Conservation (phyloP, 495 filamentous ascomycete genomes). For the Talaromyces nanjingensis region DNA sequence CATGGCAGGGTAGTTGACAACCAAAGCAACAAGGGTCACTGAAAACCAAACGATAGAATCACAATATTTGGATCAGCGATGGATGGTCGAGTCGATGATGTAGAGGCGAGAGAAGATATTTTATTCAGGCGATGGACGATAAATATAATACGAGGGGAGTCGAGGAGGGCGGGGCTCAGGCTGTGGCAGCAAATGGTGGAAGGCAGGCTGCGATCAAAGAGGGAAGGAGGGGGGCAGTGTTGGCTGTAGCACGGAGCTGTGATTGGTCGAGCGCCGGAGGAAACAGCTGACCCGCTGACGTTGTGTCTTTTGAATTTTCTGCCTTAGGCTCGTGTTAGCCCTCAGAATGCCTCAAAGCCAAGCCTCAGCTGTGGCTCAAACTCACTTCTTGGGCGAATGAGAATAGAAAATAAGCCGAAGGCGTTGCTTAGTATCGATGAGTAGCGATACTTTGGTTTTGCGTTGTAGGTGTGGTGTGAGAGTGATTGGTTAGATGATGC, state of each 20-base stretch:
- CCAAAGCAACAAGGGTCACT: conserved; percentile 8
- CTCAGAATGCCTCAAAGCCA: not conserved
- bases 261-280: not conserved
- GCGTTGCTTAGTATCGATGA: not conserved
- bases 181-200: not conserved
- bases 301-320: not conserved
- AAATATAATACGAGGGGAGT: not conserved
- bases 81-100: conserved; percentile 8
- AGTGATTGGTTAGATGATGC: not conserved
- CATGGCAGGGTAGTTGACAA: conserved; percentile 18
- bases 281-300: conserved; percentile 5
- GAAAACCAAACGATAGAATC: conserved; percentile 11
- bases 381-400: conserved; percentile 1
- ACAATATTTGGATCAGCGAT: conserved; percentile 8
- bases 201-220: not conserved
- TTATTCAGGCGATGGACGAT: not conserved
- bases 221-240: not conserved
- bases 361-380: conserved; percentile 4
- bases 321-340: conserved; percentile 5
- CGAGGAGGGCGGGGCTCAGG: not conserved
- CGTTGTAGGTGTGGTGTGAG: not conserved
- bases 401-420: not conserved
- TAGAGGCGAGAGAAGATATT: conserved; percentile 9
- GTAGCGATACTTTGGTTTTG: not conserved
- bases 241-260: not conserved